These are phyloP conservation scores for Ceratobasidium sp. DNA, from an alignment of 1,284 basidiomycete species.

Conservation along the genomic window DNA sequence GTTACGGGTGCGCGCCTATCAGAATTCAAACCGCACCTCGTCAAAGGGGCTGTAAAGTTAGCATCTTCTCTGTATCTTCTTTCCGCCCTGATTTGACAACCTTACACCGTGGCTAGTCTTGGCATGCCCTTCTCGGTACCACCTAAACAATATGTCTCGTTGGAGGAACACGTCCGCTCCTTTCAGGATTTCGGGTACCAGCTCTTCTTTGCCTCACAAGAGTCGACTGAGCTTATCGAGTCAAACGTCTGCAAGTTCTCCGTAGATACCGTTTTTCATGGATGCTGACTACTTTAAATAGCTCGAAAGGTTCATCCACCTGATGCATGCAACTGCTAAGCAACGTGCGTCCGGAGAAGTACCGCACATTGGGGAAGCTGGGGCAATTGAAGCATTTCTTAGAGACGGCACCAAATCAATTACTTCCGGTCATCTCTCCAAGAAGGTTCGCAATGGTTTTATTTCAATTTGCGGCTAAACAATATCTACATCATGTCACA, in stretches of 20 bases:
- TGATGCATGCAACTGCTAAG: slow-evolving; percentile 9
- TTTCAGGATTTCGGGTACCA: slow-evolving; percentile 32
- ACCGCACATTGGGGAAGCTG: slow-evolving; percentile 9
- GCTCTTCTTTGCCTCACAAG: slow-evolving; percentile 38
- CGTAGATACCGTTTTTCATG: no score
- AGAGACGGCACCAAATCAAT: slow-evolving; percentile 18
- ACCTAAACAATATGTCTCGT: background rate
- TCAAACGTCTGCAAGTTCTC: slow-evolving; percentile 25
- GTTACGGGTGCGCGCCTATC: slow-evolving; percentile 12
- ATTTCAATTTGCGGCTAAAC: no score
- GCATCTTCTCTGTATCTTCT: background rate
- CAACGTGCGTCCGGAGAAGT: slow-evolving; percentile 9
- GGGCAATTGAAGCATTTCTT: slow-evolving; percentile 30
- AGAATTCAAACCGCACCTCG: slow-evolving; percentile 38
- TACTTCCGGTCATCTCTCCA: slow-evolving; percentile 6
- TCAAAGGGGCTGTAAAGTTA: slow-evolving; percentile 35
- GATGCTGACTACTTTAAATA: background rate
- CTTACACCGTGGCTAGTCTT: background rate
- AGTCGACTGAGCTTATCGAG: slow-evolving; percentile 22
- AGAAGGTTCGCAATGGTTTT: background rate
- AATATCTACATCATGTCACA: background rate
- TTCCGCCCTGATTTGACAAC: no score
- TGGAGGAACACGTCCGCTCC: background rate
- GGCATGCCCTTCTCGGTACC: slow-evolving; percentile 16
- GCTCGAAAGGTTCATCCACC: slow-evolving; percentile 24